These are phyloP conservation scores for Vitis hybrid DNA, from an alignment of 177 flowering plant genomes.

Conservation along the genomic window DNA sequence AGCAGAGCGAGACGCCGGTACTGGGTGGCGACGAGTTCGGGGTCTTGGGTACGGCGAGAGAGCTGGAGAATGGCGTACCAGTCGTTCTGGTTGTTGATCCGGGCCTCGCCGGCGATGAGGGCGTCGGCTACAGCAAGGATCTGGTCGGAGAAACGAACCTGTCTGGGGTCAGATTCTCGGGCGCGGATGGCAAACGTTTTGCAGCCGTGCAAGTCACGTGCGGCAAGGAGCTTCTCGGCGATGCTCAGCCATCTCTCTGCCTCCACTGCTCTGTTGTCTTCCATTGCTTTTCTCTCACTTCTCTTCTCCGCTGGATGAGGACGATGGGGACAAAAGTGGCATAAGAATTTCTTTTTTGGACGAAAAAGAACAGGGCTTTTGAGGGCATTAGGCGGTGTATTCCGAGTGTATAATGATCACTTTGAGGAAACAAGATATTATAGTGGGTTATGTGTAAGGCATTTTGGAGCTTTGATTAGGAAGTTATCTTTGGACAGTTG, in stretches of 20 bases:
- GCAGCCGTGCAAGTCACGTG: slow-evolving; percentile 52
- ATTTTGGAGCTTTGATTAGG: too few relatives aligned
- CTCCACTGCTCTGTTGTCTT: slow-evolving; percentile 29
- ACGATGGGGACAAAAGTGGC: too few relatives aligned
- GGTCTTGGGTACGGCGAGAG: slow-evolving; percentile 22
- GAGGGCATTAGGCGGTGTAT: too few relatives aligned
- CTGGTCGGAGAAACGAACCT: slow-evolving; percentile 25
- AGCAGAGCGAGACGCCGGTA: slow-evolving; percentile 47
- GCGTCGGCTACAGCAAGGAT: slow-evolving; percentile 59
- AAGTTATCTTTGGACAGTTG: too few relatives aligned
- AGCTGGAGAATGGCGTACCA: slow-evolving; percentile 53
- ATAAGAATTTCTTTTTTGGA: too few relatives aligned
- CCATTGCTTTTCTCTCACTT: slow-evolving; percentile 1
- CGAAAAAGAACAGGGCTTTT: too few relatives aligned
- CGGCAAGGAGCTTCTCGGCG: slow-evolving; percentile 48
- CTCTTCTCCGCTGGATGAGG: too few relatives aligned
- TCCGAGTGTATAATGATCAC: too few relatives aligned
- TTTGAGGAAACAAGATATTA: too few relatives aligned
- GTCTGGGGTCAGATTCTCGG: slow-evolving; percentile 47
- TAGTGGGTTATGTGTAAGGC: too few relatives aligned
- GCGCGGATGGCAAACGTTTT: slow-evolving; percentile 59
- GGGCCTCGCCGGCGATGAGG: slow-evolving; percentile 41
- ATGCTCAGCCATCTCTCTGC: slow-evolving; percentile 50
- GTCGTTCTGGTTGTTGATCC: slow-evolving; percentile 33
- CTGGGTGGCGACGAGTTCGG: slow-evolving; percentile 42